Percentiles rank a stretch among this genome's conserved stretches.
phyloP scores from a whole-genome alignment of 208 protist genomes.

The Vickermania ingenoplastis region DNA sequence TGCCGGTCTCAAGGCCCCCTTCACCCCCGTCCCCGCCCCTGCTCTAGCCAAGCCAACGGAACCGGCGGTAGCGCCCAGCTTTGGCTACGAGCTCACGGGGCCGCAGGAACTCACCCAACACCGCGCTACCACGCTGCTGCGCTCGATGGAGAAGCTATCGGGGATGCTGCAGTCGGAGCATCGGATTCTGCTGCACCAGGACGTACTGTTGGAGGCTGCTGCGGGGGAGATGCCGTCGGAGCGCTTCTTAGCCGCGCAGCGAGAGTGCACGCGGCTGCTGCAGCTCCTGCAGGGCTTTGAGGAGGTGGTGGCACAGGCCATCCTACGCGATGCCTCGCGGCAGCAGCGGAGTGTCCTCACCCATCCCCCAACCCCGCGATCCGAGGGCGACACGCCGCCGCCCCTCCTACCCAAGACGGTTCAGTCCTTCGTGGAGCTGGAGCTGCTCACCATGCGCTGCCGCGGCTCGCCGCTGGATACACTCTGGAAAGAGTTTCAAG shows the following conservation, averaged over 20 bases:
- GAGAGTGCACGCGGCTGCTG: background rate
- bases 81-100: background rate
- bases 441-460: slow-evolving; percentile 1
- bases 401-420: background rate
- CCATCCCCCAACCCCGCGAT: background rate
- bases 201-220: background rate
- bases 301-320: background rate
- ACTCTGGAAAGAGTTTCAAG: slow-evolving; percentile 9
- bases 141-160: background rate
- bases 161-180: background rate
- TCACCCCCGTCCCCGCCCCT: too few species aligned
- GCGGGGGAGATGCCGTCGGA: background rate
- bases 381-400: background rate
- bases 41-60: too few species aligned
- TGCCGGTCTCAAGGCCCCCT: too few species aligned
- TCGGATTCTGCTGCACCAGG: background rate
- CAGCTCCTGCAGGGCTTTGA: background rate
- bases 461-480: background rate
- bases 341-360: background rate
- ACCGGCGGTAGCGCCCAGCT: too few species aligned
- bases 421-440: slow-evolving; percentile 2
- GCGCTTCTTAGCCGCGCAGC: background rate
- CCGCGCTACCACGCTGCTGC: background rate
- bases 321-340: background rate
- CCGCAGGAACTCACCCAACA: slow-evolving; percentile 1